A percentile compares a stretch with the other conserved stretches of the same genome.
Conservation (phyloP, 108 stramenopile genomes). For the Mediolabrus comicus region DNA sequence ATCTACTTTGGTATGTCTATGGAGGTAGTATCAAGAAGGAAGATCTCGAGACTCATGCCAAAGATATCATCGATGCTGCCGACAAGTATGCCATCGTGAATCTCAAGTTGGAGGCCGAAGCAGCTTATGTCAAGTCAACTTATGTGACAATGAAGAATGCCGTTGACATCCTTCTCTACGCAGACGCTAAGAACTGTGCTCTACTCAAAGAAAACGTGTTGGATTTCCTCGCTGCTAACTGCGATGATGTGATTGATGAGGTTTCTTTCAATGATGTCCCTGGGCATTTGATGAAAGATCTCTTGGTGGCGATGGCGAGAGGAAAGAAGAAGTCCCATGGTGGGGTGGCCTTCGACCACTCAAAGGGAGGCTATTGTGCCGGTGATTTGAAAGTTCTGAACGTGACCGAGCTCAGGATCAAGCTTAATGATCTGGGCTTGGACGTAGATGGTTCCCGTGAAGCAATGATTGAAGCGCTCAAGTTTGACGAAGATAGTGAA, state of each 20-base stretch:
- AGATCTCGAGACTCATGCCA: neutral
- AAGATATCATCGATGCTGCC: no score
- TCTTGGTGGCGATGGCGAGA: neutral
- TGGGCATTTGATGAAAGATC: neutral
- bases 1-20: neutral
- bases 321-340: neutral
- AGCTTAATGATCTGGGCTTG: neutral
- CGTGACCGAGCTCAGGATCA: neutral
- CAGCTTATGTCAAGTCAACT: neutral
- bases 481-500: no score
- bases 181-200: no score
- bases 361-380: neutral
- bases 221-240: neutral
- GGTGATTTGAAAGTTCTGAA: neutral
- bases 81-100: no score
- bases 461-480: neutral
- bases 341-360: neutral
- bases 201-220: neutral
- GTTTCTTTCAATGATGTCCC: neutral
- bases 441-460: conserved; percentile 3
- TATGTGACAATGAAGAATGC: neutral
- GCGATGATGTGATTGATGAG: neutral
- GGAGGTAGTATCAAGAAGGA: neutral
- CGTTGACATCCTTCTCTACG: neutral
- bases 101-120: no score